Evolutionary conservation across 2,329 filamentous ascomycete genomes (phyloP).

Genomic region (Colletotrichum godetiae): DNA sequence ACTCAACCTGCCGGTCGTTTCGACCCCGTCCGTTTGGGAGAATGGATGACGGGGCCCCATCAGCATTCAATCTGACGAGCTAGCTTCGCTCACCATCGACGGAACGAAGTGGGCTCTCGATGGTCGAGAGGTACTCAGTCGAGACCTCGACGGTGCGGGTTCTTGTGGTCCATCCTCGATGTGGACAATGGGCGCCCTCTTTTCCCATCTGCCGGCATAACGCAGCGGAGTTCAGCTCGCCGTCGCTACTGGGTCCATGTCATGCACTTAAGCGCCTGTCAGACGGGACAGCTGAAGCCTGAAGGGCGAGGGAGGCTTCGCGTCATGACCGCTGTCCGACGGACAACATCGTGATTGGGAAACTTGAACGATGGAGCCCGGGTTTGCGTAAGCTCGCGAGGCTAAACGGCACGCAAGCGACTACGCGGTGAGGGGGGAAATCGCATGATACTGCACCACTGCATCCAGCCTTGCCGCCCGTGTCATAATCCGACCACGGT

Average conservation of each 20-base stretch:
- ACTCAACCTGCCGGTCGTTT: neutral
- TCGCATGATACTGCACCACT: conserved; percentile 2
- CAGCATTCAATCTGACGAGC: conserved; percentile 16
- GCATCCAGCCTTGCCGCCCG: neutral
- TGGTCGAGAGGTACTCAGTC: neutral
- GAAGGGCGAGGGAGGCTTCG: neutral
- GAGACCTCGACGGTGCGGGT: neutral
- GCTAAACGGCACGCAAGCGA: conserved; percentile 1
- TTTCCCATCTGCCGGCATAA: conserved; percentile 18
- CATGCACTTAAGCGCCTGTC: conserved; percentile 6
- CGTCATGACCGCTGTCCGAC: neutral
- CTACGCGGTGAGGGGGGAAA: neutral
- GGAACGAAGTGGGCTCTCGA: neutral
- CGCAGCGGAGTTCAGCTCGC: neutral
- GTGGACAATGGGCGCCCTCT: neutral
- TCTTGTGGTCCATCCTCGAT: neutral
- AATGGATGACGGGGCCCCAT: neutral
- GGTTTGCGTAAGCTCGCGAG: neutral
- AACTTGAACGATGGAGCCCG: neutral
- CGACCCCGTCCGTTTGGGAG: neutral
- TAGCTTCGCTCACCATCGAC: conserved; percentile 12
- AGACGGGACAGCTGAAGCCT: neutral
- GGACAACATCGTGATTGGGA: neutral
- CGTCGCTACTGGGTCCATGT: neutral
- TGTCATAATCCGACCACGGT: neutral